Evolutionary conservation across 2,329 filamentous ascomycete genomes (phyloP).

Genomic region (Aspergillus sp.): DNA sequence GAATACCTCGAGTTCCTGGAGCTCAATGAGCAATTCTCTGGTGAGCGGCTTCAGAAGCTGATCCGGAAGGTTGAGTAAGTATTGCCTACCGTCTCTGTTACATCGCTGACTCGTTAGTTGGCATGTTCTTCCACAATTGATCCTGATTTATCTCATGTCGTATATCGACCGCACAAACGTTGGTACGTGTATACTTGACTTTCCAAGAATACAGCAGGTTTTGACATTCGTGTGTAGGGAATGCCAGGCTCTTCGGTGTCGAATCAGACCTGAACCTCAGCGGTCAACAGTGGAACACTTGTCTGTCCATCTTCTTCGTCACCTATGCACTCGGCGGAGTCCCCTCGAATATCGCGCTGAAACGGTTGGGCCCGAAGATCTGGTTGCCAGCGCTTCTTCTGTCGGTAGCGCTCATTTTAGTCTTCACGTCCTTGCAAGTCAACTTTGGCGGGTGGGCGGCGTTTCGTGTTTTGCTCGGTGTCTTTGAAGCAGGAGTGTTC

Average conservation of each 20-base stretch:
- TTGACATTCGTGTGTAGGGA: background rate
- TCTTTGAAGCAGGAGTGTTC: conserved; percentile 51
- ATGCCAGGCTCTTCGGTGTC: conserved; percentile 4
- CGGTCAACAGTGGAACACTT: conserved; percentile 7
- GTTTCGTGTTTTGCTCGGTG: background rate
- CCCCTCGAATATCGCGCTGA: background rate
- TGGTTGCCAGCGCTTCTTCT: background rate
- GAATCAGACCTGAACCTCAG: background rate
- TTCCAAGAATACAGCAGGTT: background rate
- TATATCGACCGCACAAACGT: conserved; percentile 11
- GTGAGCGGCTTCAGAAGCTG: background rate
- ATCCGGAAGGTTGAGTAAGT: conserved; percentile 1
- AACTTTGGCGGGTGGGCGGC: conserved; percentile 1
- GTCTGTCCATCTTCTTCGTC: conserved; percentile 3
- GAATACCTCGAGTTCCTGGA: conserved; percentile 3
- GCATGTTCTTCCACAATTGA: conserved; percentile 4
- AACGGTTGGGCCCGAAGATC: background rate
- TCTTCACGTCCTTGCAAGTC: background rate
- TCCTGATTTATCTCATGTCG: conserved; percentile 5
- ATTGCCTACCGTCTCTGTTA: background rate
- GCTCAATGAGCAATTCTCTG: background rate
- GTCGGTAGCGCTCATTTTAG: background rate
- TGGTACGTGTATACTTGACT: background rate
- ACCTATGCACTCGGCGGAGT: conserved; percentile 1
- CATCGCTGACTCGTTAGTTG: background rate